Conservation (phyloP, 2,329 filamentous ascomycete species). For the Alternaria solani region DNA sequence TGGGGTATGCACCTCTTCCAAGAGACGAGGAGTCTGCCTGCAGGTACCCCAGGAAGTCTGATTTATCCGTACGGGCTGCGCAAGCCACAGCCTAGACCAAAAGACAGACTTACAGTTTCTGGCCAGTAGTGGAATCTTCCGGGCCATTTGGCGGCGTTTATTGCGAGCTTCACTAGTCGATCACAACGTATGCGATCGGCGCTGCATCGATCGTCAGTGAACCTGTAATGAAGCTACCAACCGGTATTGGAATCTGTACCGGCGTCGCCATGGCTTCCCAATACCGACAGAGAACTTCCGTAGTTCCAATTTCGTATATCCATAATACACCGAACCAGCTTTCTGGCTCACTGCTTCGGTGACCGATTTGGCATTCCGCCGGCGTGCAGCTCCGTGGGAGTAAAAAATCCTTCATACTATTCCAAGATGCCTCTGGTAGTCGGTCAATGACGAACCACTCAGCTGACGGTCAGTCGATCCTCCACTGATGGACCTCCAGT, state of each 20-base stretch:
- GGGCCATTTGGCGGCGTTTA: background rate
- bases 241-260: background rate
- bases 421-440: background rate
- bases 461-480: background rate
- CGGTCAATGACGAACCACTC: background rate
- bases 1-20: conserved; percentile 27
- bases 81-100: conserved; percentile 1
- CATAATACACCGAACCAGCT: background rate
- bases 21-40: conserved; percentile 7
- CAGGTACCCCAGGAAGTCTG: conserved; percentile 14
- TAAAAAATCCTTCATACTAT: background rate
- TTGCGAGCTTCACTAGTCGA: background rate
- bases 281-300: background rate
- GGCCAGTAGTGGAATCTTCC: background rate
- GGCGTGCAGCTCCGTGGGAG: background rate
- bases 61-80: conserved; percentile 38
- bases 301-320: background rate
- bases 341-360: background rate
- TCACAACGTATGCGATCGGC: conserved; percentile 15
- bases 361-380: background rate
- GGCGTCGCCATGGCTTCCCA: background rate
- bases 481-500: background rate
- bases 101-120: background rate
- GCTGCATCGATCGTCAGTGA: conserved; percentile 9
- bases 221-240: background rate